Evolutionary conservation across 139 green algal genomes (phyloP).

Genomic region (Medakamo hakoo): DNA sequence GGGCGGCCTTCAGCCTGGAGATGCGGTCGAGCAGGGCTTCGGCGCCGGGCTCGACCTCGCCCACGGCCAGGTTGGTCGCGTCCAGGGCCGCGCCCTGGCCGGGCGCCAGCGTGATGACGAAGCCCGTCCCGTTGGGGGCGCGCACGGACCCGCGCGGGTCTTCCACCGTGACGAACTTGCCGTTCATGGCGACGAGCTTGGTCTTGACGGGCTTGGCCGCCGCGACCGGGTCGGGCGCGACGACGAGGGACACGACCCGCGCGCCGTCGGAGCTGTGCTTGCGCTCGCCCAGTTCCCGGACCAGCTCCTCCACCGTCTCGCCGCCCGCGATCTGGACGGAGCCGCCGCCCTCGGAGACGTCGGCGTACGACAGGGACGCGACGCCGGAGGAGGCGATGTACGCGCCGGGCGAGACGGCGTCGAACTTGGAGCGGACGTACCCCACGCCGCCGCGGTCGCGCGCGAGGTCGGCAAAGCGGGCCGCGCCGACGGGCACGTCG

Average conservation of each 20-base stretch:
- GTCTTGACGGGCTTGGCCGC: constrained; percentile 20
- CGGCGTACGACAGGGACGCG: no score
- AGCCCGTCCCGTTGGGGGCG: constrained; percentile 32
- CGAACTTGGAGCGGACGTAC: constrained; percentile 25
- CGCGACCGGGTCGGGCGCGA: constrained; percentile 6
- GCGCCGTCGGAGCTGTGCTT: constrained; percentile 4
- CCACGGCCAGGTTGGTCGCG: constrained; percentile 34
- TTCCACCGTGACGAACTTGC: constrained; percentile 37
- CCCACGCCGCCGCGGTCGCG: constrained; percentile 27
- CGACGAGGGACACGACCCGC: constrained; percentile 19
- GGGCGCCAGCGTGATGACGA: constrained; percentile 27
- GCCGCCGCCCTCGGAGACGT: neutral
- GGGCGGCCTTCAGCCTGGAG: constrained; percentile 5
- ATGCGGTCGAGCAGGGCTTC: constrained; percentile 26
- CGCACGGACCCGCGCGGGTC: no score
- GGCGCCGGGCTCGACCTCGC: constrained; percentile 30
- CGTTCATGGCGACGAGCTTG: constrained; percentile 32
- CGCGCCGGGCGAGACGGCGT: constrained; percentile 9
- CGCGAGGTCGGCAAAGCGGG: constrained; percentile 25
- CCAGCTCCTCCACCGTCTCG: constrained; percentile 18
- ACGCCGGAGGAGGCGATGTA: neutral
- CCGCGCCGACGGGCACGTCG: constrained; percentile 15
- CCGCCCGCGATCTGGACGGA: constrained; percentile 12
- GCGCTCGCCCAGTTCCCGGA: constrained; percentile 10
- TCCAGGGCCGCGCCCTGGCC: constrained; percentile 21